Conservation (phyloP, 768 basidiomycete genomes). For the Boletus subcaerulescens region DNA sequence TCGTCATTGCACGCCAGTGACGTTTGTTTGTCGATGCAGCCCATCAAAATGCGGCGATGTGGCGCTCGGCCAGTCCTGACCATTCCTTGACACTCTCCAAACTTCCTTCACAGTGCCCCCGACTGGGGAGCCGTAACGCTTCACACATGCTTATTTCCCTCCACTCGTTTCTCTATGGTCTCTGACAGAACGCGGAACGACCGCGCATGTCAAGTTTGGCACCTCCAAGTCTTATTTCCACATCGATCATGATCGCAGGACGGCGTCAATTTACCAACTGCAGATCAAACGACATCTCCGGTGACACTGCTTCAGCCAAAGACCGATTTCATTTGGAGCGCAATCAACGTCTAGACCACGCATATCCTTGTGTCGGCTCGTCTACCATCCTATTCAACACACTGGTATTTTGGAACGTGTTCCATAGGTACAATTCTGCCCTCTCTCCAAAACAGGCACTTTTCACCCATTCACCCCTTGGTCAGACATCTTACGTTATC, state of each 20-base stretch:
- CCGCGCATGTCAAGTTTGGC: not conserved
- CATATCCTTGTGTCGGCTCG: not conserved
- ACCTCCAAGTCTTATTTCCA: constrained; percentile 3
- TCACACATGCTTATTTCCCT: not conserved
- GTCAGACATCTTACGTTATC: constrained; percentile 16
- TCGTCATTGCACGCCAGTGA: constrained; percentile 13
- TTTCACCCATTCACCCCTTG: not conserved
- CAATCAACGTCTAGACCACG: not conserved
- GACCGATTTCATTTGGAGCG: constrained; percentile 1
- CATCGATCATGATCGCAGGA: constrained; percentile 24
- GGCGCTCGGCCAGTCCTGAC: constrained; percentile 13
- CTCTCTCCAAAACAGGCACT: not conserved
- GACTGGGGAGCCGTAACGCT: not conserved
- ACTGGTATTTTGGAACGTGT: not conserved
- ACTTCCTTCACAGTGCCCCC: not conserved
- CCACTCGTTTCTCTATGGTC: not conserved
- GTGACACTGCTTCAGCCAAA: not conserved
- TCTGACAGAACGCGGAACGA: constrained; percentile 1
- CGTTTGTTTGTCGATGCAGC: not conserved
- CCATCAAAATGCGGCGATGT: constrained; percentile 14
- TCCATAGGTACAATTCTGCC: not conserved
- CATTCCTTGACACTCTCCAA: not conserved
- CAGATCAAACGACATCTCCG: constrained; percentile 15
- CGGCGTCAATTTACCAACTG: constrained; percentile 5
- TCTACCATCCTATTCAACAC: not conserved